phyloP scores from a whole-genome alignment of 202 grass and related monocot species.

The Elaeis oleifera region DNA sequence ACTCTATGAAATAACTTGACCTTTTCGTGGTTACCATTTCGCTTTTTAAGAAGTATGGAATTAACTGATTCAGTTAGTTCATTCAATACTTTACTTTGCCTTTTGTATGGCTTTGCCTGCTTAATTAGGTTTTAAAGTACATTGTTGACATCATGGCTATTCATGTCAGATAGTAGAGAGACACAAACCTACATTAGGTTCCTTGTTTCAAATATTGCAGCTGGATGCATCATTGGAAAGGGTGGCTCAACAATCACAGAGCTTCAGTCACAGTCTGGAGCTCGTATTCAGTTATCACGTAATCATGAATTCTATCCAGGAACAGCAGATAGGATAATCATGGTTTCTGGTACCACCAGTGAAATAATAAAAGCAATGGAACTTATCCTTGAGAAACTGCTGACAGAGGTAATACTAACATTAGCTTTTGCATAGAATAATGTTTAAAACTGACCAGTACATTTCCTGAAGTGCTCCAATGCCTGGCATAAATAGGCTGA shows the following conservation, averaged over 20 bases:
- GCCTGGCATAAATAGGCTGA: constrained; percentile 50
- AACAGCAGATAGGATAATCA: constrained; percentile 90
- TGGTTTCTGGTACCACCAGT: constrained; percentile 75
- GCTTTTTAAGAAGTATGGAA: no score
- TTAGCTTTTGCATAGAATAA: constrained; percentile 6
- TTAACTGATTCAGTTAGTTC: no score
- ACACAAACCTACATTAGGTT: constrained; percentile 85
- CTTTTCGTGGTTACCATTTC: no score
- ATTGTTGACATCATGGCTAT: no score
- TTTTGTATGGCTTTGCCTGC: no score
- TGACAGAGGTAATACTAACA: constrained; percentile 53
- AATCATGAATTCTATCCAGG: constrained; percentile 91
- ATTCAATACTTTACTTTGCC: no score
- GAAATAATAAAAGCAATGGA: constrained; percentile 94
- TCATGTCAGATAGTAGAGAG: constrained; percentile 65
- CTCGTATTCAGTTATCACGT: constrained; percentile 91
- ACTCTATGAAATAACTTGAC: no score
- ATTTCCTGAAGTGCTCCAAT: no score
- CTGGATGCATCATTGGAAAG: constrained; percentile 95
- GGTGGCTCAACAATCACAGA: constrained; percentile 94
- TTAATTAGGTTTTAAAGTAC: no score
- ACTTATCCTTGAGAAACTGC: constrained; percentile 82
- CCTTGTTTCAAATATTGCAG: constrained; percentile 90
- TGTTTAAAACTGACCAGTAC: no score
- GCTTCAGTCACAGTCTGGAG: constrained; percentile 75